Conservation (phyloP, 805 yeast species). For the Saccharomycopsis synnaedendra region DNA sequence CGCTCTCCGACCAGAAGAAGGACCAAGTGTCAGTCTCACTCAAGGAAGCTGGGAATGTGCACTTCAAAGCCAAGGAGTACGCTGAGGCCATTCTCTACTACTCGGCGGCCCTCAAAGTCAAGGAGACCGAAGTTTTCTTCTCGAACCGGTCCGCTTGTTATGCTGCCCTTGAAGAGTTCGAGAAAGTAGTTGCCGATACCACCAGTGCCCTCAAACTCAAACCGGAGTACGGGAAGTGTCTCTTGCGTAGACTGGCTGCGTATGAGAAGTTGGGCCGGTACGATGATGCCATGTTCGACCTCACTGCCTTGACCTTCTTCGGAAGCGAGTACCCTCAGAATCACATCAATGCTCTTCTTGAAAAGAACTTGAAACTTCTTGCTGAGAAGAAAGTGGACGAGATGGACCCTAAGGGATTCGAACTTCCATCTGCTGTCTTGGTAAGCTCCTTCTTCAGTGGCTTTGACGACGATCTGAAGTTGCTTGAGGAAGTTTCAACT, state of each 20-base stretch:
- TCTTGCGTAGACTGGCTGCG: slow-evolving; percentile 87
- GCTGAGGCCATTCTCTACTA: slow-evolving; percentile 73
- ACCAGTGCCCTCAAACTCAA: slow-evolving; percentile 75
- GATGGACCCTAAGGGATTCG: slow-evolving; percentile 9
- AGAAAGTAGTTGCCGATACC: slow-evolving; percentile 81
- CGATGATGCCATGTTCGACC: slow-evolving; percentile 82
- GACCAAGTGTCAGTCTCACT: slow-evolving; percentile 59
- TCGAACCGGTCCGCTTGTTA: slow-evolving; percentile 96
- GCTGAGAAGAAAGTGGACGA: slow-evolving; percentile 52
- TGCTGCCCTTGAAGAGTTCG: slow-evolving; percentile 68
- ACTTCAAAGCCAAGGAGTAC: slow-evolving; percentile 59
- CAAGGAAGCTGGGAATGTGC: slow-evolving; percentile 83
- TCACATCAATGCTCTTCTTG: slow-evolving; percentile 69
- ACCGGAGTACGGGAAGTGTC: slow-evolving; percentile 86
- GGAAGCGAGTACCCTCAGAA: slow-evolving; percentile 68
- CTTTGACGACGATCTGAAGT: slow-evolving; percentile 47
- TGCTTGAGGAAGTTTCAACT: slow-evolving; percentile 23
- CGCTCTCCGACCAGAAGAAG: slow-evolving; percentile 39
- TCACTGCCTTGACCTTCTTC: slow-evolving; percentile 77
- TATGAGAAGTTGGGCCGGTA: slow-evolving; percentile 71
- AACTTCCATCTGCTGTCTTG: slow-evolving; percentile 73
- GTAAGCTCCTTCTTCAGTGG: slow-evolving; percentile 82
- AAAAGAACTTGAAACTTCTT: slow-evolving; percentile 73
- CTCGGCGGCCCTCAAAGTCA: slow-evolving; percentile 63
- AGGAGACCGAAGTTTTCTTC: slow-evolving; percentile 66